A percentile compares a stretch with the other conserved stretches of the same genome.
phyloP scores from a whole-genome alignment of 176 grass and related monocot species.

The Ananas comosus region DNA sequence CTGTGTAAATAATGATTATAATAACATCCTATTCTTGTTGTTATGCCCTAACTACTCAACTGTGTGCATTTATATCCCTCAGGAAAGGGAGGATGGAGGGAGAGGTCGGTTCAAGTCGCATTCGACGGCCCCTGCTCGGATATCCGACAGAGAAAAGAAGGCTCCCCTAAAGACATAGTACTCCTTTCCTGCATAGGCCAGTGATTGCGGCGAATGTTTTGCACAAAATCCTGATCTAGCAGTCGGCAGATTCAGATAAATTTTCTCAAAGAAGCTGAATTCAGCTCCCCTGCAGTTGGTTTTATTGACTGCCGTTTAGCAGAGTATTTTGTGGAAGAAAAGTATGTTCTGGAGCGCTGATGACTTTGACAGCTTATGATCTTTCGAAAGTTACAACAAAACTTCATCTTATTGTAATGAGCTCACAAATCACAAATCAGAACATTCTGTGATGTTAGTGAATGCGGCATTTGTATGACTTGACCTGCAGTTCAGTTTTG shows the following conservation, averaged over 20 bases:
- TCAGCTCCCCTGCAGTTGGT: not conserved
- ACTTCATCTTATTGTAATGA: too few relatives aligned
- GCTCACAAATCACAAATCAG: too few relatives aligned
- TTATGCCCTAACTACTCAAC: not conserved
- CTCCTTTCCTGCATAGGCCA: not conserved
- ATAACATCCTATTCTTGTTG: too few relatives aligned
- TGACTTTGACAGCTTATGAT: too few relatives aligned
- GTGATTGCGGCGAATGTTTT: not conserved
- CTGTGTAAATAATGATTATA: too few relatives aligned
- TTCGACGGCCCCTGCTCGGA: conserved; percentile 53
- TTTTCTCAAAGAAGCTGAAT: not conserved
- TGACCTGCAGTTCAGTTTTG: too few relatives aligned
- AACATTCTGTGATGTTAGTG: too few relatives aligned
- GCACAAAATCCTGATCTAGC: not conserved
- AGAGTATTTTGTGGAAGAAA: not conserved
- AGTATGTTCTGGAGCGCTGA: not conserved
- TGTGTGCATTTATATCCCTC: not conserved
- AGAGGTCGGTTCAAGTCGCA: conserved; percentile 94
- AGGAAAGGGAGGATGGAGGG: conserved; percentile 71
- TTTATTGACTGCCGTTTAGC: not conserved
- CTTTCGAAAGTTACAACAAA: too few relatives aligned
- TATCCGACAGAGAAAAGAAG: conserved; percentile 93
- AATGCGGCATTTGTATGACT: too few relatives aligned
- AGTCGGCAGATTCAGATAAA: not conserved
- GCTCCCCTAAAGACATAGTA: conserved; percentile 74